These are phyloP conservation scores for Helicostylum pulchrum DNA, from an alignment of 192 early-diverging fungal genomes.

Conservation along the genomic window DNA sequence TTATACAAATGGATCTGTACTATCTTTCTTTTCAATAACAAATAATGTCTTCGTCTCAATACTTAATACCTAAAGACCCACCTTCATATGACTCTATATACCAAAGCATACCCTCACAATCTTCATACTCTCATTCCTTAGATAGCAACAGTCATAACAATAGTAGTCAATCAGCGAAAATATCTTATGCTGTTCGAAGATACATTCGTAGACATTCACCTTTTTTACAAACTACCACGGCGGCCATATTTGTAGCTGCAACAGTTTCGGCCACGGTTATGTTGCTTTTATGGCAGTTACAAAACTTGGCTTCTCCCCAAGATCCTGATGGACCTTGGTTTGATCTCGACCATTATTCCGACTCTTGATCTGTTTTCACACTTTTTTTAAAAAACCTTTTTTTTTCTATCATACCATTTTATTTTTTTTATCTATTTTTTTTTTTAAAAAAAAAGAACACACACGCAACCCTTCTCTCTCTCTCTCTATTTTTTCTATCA, in stretches of 20 bases:
- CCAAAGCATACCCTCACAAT: conserved; percentile 2
- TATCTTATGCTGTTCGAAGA: conserved; percentile 1
- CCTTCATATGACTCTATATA: conserved; percentile 33
- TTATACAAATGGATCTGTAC: not conserved
- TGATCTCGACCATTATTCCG: conserved; percentile 4
- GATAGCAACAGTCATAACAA: not conserved
- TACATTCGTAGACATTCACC: conserved; percentile 19
- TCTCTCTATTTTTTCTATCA: no score
- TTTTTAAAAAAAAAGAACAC: no score
- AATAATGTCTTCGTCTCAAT: conserved; percentile 10
- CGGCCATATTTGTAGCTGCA: conserved; percentile 26
- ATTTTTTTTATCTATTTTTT: no score
- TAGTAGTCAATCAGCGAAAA: conserved; percentile 1
- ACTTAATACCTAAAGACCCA: conserved; percentile 22
- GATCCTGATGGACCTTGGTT: conserved; percentile 21
- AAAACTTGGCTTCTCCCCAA: conserved; percentile 21
- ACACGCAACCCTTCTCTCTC: no score
- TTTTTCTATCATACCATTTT: no score
- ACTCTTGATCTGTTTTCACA: no score
- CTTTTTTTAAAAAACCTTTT: no score
- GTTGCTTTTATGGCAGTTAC: conserved; percentile 30
- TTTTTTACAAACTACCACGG: conserved; percentile 19
- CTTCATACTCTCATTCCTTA: not conserved
- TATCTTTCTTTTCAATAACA: not conserved
- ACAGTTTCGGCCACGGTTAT: conserved; percentile 30